These are phyloP conservation scores for Cutaneotrichosporon dermatis DNA, from an alignment of 1,284 basidiomycete species.

Conservation along the genomic window DNA sequence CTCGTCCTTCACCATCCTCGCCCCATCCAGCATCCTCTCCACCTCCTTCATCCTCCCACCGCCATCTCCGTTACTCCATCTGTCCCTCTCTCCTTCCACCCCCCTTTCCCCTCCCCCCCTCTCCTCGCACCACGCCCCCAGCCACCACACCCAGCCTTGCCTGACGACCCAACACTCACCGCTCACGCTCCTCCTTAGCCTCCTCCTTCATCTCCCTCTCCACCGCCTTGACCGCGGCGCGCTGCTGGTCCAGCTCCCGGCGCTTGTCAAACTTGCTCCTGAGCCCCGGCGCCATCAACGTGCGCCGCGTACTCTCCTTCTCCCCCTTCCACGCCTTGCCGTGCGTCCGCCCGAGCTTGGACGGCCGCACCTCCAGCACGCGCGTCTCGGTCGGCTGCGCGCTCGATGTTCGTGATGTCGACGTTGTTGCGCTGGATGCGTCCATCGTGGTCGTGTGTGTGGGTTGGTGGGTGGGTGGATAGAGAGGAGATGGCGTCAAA, in stretches of 20 bases:
- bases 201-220: slow-evolving; percentile 49
- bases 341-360: slow-evolving; percentile 36
- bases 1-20: too few species aligned
- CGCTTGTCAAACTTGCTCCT: slow-evolving; percentile 43
- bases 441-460: not conserved
- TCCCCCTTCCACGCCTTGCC: slow-evolving; percentile 47
- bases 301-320: slow-evolving; percentile 39
- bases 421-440: not conserved
- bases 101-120: too few species aligned
- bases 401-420: not conserved
- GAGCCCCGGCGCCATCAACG: slow-evolving; percentile 35
- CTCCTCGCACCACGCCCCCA: too few species aligned
- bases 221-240: slow-evolving; percentile 39
- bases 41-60: too few species aligned
- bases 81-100: too few species aligned
- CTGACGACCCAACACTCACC: slow-evolving; percentile 37
- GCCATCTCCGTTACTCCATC: too few species aligned
- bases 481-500: too few species aligned
- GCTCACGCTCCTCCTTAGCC: slow-evolving; percentile 38
- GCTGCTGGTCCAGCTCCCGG: slow-evolving; percentile 38
- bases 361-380: slow-evolving; percentile 18
- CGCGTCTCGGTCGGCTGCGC: not conserved
- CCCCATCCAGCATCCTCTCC: too few species aligned
- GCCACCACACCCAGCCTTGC: too few species aligned
- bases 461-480: not conserved